These are phyloP conservation scores for Jaminaea rosea DNA, from an alignment of 1,284 basidiomycete genomes.

Conservation along the genomic window DNA sequence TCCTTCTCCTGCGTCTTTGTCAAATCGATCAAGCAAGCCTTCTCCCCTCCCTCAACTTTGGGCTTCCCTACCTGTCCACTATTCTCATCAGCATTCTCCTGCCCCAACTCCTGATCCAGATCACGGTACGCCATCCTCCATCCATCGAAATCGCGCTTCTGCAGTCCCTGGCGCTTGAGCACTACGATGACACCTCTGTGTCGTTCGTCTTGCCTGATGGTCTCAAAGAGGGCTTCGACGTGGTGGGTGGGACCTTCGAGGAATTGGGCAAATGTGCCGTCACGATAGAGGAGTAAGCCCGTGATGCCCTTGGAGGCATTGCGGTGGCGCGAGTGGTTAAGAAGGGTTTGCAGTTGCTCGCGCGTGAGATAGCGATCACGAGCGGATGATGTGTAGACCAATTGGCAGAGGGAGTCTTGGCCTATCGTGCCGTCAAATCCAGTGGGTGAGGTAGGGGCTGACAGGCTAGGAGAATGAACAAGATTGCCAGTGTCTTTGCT, in stretches of 20 bases:
- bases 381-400: slow-evolving; percentile 25
- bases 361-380: slow-evolving; percentile 10
- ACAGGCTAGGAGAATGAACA: no score
- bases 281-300: slow-evolving; percentile 18
- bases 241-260: slow-evolving; percentile 17
- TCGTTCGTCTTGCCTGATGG: slow-evolving; percentile 17
- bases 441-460: no score
- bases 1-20: background rate
- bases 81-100: background rate
- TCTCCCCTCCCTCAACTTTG: background rate
- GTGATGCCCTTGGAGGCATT: slow-evolving; percentile 17
- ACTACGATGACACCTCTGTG: slow-evolving; percentile 19
- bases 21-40: background rate
- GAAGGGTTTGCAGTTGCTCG: slow-evolving; percentile 14
- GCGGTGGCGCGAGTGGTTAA: slow-evolving; percentile 13
- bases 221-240: slow-evolving; percentile 15
- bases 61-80: background rate
- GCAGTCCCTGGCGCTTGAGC: slow-evolving; percentile 9
- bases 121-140: slow-evolving; percentile 29
- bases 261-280: slow-evolving; percentile 25
- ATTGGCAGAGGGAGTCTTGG: slow-evolving; percentile 13
- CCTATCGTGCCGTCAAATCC: slow-evolving; percentile 3
- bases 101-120: slow-evolving; percentile 1
- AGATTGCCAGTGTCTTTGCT: no score
- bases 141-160: slow-evolving; percentile 20